Conservation (phyloP, 306 rosid genomes). For the Quillaja saponaria region DNA sequence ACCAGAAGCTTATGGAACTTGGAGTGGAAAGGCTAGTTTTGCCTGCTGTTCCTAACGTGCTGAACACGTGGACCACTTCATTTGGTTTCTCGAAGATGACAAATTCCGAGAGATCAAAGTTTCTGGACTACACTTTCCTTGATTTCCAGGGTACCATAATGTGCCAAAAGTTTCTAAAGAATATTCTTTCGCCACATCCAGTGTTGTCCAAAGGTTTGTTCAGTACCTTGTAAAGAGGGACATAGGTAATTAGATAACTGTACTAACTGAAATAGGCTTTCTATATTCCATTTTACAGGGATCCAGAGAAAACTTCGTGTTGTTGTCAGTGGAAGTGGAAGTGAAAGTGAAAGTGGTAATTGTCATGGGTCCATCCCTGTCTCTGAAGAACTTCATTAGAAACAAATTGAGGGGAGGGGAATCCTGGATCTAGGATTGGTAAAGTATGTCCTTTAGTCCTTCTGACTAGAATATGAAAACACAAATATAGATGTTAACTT, state of each 20-base stretch:
- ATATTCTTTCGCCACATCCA: conserved; percentile 34
- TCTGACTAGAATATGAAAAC: conserved; percentile 23
- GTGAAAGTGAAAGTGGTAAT: too few species aligned
- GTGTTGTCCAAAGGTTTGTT: conserved; percentile 39
- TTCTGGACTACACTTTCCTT: conserved; percentile 69
- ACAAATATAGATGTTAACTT: too few species aligned
- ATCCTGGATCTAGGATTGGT: conserved; percentile 29
- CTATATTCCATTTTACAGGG: conserved; percentile 38
- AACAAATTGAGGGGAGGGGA: conserved; percentile 37
- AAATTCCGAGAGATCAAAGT: conserved; percentile 54
- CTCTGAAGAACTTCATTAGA: conserved; percentile 54
- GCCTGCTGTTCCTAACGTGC: conserved; percentile 76
- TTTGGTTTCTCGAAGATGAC: conserved; percentile 76
- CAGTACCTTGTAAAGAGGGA: background rate
- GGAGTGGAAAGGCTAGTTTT: conserved; percentile 82
- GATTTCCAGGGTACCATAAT: conserved; percentile 70
- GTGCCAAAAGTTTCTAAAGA: conserved; percentile 72
- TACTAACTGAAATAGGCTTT: conserved; percentile 9
- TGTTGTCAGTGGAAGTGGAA: conserved; percentile 22
- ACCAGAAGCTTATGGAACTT: conserved; percentile 65
- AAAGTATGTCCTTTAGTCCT: conserved; percentile 61
- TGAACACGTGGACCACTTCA: conserved; percentile 72
- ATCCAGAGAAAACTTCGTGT: conserved; percentile 23
- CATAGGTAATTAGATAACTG: conserved; percentile 12
- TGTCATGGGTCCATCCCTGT: conserved; percentile 33